Percentiles rank a stretch among this genome's conserved stretches.
phyloP scores from a whole-genome alignment of 352 stramenopile species.

The Phytophthora sp. region DNA sequence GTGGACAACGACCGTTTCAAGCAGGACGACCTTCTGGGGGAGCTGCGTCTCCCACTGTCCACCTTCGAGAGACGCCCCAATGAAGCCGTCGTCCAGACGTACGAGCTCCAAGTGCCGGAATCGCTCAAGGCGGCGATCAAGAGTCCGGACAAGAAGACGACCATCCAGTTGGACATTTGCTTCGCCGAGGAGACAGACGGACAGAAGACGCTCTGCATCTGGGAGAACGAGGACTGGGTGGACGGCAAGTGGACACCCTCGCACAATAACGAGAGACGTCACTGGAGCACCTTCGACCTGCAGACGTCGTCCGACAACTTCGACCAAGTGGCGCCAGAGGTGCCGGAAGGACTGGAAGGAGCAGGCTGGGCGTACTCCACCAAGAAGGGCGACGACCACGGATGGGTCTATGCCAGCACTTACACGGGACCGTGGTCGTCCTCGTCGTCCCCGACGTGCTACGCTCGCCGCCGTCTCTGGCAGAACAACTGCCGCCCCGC shows the following conservation, averaged over 20 bases:
- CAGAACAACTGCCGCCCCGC: slow-evolving; percentile 71
- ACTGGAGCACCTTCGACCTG: slow-evolving; percentile 68
- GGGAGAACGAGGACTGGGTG: slow-evolving; percentile 72
- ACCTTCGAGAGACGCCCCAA: slow-evolving; percentile 57
- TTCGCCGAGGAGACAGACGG: slow-evolving; percentile 50
- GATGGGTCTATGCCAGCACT: slow-evolving; percentile 72
- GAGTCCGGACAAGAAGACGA: slow-evolving; percentile 52
- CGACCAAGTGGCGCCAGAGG: slow-evolving; percentile 63
- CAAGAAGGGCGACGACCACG: slow-evolving; percentile 67
- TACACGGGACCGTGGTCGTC: slow-evolving; percentile 69
- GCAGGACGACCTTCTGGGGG: slow-evolving; percentile 64
- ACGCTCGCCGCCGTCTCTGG: slow-evolving; percentile 69
- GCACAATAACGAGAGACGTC: slow-evolving; percentile 54
- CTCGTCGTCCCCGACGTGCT: slow-evolving; percentile 25
- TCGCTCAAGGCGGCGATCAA: slow-evolving; percentile 45
- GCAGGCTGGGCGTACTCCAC: slow-evolving; percentile 74
- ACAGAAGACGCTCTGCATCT: slow-evolving; percentile 62
- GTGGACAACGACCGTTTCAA: slow-evolving; percentile 77
- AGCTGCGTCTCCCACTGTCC: slow-evolving; percentile 54
- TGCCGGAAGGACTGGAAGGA: slow-evolving; percentile 55
- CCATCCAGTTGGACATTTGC: slow-evolving; percentile 42
- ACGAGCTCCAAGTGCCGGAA: slow-evolving; percentile 53
- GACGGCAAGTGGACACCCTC: slow-evolving; percentile 50
- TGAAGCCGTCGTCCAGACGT: slow-evolving; percentile 54
- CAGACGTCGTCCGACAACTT: slow-evolving; percentile 68